Conservation (phyloP, 1,284 basidiomycete genomes). For the Inonotus obliquus region DNA sequence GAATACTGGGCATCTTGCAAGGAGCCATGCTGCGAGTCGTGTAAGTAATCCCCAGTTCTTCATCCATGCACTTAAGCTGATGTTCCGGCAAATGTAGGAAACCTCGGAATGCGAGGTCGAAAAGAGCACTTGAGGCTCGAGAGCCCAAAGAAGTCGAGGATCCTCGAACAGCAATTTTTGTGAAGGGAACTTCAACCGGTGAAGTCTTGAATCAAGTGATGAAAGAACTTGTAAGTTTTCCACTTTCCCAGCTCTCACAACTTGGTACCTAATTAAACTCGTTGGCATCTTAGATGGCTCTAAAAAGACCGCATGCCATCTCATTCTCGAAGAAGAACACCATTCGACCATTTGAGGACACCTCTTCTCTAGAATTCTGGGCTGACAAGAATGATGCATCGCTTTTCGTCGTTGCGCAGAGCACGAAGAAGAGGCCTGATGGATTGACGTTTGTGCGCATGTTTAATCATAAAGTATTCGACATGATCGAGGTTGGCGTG, state of each 20-base stretch:
- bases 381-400: constrained; percentile 91
- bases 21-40: constrained; percentile 8
- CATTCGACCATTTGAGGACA: constrained; percentile 88
- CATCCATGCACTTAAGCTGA: not conserved
- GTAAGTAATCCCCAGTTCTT: not conserved
- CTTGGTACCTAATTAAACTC: too few species aligned
- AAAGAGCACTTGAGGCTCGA: constrained; percentile 84
- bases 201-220: constrained; percentile 78
- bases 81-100: constrained; percentile 53
- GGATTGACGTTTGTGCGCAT: constrained; percentile 84
- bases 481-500: constrained; percentile 94
- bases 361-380: constrained; percentile 90
- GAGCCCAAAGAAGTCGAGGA: constrained; percentile 91
- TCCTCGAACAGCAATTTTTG: constrained; percentile 81
- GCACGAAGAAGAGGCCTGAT: constrained; percentile 93
- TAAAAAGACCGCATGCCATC: constrained; percentile 87
- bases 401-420: constrained; percentile 88
- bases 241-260: not conserved
- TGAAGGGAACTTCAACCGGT: constrained; percentile 83
- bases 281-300: constrained; percentile 55
- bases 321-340: constrained; percentile 95
- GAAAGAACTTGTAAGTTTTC: constrained; percentile 75
- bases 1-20: too few species aligned
- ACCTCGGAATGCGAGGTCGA: constrained; percentile 97
- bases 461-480: constrained; percentile 85